Percentiles rank a stretch among this genome's conserved stretches.
Conservation (phyloP, 495 filamentous ascomycete species). For the Hyaloscypha finlandica region DNA sequence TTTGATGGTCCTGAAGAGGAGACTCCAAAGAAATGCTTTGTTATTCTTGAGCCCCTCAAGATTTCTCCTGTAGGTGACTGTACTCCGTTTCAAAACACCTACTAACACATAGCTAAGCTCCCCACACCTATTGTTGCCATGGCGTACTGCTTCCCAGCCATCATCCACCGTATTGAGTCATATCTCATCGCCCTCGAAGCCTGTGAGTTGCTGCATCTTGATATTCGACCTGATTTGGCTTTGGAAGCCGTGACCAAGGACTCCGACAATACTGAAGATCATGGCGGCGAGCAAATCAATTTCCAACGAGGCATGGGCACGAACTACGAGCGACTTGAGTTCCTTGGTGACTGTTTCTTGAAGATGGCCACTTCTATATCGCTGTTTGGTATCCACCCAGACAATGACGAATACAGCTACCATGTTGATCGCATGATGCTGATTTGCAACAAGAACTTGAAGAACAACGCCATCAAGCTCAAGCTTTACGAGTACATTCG, state of each 20-base stretch:
- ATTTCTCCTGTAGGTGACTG: constrained; percentile 69
- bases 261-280: constrained; percentile 85
- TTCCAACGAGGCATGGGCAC: constrained; percentile 89
- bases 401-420: constrained; percentile 81
- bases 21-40: constrained; percentile 43
- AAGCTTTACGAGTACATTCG: constrained; percentile 79
- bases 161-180: constrained; percentile 80
- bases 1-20: constrained; percentile 59
- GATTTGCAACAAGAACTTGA: constrained; percentile 90
- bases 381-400: constrained; percentile 72
- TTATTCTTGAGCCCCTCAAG: constrained; percentile 55
- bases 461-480: constrained; percentile 68
- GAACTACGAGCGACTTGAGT: constrained; percentile 95
- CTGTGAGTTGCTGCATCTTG: constrained; percentile 57
- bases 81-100: background rate
- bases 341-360: constrained; percentile 90
- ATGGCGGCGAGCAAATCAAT: constrained; percentile 68
- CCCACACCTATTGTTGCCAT: constrained; percentile 63
- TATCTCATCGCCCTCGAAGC: constrained; percentile 80
- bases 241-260: constrained; percentile 95
- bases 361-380: constrained; percentile 95
- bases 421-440: constrained; percentile 90
- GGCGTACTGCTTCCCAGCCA: constrained; percentile 76
- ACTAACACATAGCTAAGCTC: constrained; percentile 49
- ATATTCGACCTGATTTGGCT: constrained; percentile 67